Percentiles rank a stretch among this genome's conserved stretches.
Conservation (phyloP, 768 basidiomycete species). For the Hydnomerulius pinastri region DNA sequence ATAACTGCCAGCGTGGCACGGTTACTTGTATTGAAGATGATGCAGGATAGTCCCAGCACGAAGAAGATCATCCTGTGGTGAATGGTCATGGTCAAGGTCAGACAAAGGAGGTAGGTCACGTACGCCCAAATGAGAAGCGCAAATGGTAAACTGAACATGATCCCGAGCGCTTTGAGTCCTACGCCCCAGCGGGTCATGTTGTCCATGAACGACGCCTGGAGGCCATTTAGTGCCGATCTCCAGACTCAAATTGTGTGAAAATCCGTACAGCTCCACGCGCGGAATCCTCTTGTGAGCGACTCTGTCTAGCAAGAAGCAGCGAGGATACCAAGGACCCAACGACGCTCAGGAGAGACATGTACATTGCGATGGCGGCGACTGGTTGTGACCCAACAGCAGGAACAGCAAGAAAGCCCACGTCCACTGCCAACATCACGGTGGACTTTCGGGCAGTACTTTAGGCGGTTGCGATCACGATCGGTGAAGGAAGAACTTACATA, state of each 20-base stretch:
- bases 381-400: conserved; percentile 26
- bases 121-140: conserved; percentile 35
- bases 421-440: conserved; percentile 53
- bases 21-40: conserved; percentile 23
- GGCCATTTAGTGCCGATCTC: conserved; percentile 17
- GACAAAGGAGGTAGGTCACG: neutral
- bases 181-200: conserved; percentile 8
- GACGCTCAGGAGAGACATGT: conserved; percentile 37
- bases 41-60: conserved; percentile 21
- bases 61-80: conserved; percentile 29
- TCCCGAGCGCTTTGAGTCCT: conserved; percentile 30
- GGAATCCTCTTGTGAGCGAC: conserved; percentile 28
- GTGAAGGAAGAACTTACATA: conserved; percentile 39
- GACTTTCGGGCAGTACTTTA: conserved; percentile 29
- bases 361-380: conserved; percentile 34
- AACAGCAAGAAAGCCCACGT: conserved; percentile 55
- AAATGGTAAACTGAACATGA: conserved; percentile 35
- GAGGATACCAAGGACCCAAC: conserved; percentile 38
- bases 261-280: conserved; percentile 30
- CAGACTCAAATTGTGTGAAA: conserved; percentile 1
- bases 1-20: conserved; percentile 12
- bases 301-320: conserved; percentile 38
- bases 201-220: conserved; percentile 27
- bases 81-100: neutral
- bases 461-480: neutral